A percentile compares a stretch with the other conserved stretches of the same genome.
phyloP scores from a whole-genome alignment of 1,139 yeast species.

The Kurtzmaniella quercitrusa region DNA sequence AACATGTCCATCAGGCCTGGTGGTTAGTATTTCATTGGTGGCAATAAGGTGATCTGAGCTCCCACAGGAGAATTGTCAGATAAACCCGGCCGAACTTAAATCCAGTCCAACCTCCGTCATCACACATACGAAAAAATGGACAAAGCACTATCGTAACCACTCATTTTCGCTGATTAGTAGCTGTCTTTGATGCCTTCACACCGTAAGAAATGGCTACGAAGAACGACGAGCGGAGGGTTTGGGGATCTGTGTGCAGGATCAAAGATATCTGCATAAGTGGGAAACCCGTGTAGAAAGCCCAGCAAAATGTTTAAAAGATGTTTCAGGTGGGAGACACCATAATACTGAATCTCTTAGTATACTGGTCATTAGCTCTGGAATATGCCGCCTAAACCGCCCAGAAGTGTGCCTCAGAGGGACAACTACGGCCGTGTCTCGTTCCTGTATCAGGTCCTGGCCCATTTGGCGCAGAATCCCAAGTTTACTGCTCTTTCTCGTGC shows the following conservation, averaged over 20 bases:
- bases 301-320: too few species aligned
- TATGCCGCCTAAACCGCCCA: constrained; percentile 16
- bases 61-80: neutral
- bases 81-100: neutral
- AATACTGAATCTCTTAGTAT: too few species aligned
- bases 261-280: too few species aligned
- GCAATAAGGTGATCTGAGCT: neutral
- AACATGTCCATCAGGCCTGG: constrained; percentile 96
- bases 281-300: too few species aligned
- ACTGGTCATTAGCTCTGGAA: too few species aligned
- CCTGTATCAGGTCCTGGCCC: constrained; percentile 48
- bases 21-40: constrained; percentile 3
- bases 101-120: neutral
- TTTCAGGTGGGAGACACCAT: too few species aligned
- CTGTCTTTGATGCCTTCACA: neutral
- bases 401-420: constrained; percentile 49
- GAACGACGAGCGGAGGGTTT: neutral
- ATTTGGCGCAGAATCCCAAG: constrained; percentile 18
- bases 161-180: constrained; percentile 45
- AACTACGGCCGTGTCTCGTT: constrained; percentile 56
- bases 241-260: neutral
- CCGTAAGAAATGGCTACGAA: neutral
- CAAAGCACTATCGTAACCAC: constrained; percentile 99
- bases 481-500: constrained; percentile 41
- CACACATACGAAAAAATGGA: constrained; percentile 84